phyloP scores from a whole-genome alignment of 78 protist species.

The Dictyostelium capitatum region DNA sequence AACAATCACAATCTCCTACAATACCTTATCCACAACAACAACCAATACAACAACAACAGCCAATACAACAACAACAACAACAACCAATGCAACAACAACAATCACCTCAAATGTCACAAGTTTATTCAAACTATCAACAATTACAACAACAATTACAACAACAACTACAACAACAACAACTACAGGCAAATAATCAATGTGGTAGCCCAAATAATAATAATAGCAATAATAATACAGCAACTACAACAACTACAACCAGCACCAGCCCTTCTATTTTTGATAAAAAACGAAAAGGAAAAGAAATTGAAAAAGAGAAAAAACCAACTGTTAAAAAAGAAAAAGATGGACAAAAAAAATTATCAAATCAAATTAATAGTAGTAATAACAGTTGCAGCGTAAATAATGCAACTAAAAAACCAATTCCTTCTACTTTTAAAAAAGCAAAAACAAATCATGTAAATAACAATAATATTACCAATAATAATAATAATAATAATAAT shows the following conservation, averaged over 20 bases:
- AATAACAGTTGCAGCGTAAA: too few species aligned
- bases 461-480: neutral
- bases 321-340: conserved; percentile 23
- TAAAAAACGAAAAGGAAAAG: conserved; percentile 7
- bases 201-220: neutral
- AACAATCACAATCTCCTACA: neutral
- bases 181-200: neutral
- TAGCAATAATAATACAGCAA: neutral
- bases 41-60: neutral
- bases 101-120: neutral
- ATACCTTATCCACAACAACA: neutral
- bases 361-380: neutral
- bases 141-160: neutral
- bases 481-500: neutral
- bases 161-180: neutral
- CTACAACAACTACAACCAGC: neutral
- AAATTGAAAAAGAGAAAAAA: conserved; percentile 3
- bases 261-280: neutral
- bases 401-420: conserved; percentile 22
- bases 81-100: neutral
- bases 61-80: neutral
- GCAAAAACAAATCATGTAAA: neutral
- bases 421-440: neutral
- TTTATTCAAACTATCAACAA: neutral
- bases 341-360: neutral